These are phyloP conservation scores for Colletotrichum trifolii DNA, from an alignment of 2,329 filamentous ascomycete genomes.

Conservation along the genomic window DNA sequence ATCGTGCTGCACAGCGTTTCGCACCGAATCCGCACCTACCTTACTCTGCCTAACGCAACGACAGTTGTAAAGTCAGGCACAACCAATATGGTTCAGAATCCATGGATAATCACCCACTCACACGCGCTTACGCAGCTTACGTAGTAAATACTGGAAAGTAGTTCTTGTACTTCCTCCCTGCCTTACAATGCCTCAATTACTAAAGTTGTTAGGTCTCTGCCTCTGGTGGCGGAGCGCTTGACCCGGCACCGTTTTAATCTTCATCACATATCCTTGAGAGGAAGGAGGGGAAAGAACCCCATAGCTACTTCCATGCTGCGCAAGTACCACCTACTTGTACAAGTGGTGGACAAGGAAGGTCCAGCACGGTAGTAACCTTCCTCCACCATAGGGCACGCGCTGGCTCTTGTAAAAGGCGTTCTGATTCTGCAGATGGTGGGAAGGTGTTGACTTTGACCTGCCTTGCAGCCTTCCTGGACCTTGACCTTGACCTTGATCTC, in stretches of 20 bases:
- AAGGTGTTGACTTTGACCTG: background rate
- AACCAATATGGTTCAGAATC: too few relatives aligned
- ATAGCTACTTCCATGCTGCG: too few relatives aligned
- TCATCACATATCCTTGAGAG: conserved; percentile 8
- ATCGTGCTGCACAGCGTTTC: background rate
- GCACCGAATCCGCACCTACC: background rate
- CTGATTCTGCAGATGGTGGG: conserved; percentile 24
- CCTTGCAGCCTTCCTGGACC: too few relatives aligned
- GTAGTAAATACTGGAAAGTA: background rate
- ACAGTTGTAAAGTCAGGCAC: too few relatives aligned
- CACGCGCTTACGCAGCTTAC: background rate
- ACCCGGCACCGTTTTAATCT: conserved; percentile 32
- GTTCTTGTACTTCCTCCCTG: too few relatives aligned
- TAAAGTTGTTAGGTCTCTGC: background rate
- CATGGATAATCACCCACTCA: background rate
- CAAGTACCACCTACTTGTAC: background rate
- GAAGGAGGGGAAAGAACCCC: conserved; percentile 25
- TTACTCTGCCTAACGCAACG: background rate
- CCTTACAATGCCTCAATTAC: too few relatives aligned
- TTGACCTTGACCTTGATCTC: too few relatives aligned
- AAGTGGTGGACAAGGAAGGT: conserved; percentile 11
- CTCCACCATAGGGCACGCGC: conserved; percentile 23
- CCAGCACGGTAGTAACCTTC: conserved; percentile 21
- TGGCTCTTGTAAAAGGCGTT: background rate
- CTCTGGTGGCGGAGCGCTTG: conserved; percentile 30